Percentiles rank a stretch among this genome's conserved stretches.
These are phyloP conservation scores for Mucor velutinosus DNA, from an alignment of 371 early-diverging fungal species.

Conservation along the genomic window DNA sequence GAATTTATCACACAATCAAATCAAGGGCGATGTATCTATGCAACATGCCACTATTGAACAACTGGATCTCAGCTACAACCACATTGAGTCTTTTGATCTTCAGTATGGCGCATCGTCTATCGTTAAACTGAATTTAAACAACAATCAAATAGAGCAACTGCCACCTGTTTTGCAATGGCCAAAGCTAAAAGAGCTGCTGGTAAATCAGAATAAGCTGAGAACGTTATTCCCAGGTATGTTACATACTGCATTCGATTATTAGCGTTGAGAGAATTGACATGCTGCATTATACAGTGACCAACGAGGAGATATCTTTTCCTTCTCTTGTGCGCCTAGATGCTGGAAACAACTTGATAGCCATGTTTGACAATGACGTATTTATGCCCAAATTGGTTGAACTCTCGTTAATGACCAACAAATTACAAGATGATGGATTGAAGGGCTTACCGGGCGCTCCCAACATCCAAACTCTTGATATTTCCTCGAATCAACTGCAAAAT, in stretches of 20 bases:
- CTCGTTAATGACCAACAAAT: conserved; percentile 51
- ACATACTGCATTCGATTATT: not conserved
- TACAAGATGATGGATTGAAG: conserved; percentile 24
- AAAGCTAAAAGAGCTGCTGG: conserved; percentile 53
- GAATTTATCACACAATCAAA: conserved; percentile 52
- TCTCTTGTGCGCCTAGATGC: conserved; percentile 60
- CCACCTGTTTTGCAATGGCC: conserved; percentile 43
- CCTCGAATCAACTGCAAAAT: conserved; percentile 59
- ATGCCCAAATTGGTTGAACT: conserved; percentile 64
- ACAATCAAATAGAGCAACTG: conserved; percentile 55
- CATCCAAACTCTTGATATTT: conserved; percentile 67
- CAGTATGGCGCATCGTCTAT: not conserved
- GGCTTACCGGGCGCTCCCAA: conserved; percentile 33
- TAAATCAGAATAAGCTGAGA: conserved; percentile 51
- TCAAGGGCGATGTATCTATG: conserved; percentile 35
- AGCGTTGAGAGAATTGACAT: not conserved
- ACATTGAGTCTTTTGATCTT: conserved; percentile 26
- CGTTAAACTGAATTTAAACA: conserved; percentile 52
- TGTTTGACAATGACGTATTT: conserved; percentile 19
- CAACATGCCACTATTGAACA: conserved; percentile 41
- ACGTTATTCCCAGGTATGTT: conserved; percentile 28
- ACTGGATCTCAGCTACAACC: conserved; percentile 70
- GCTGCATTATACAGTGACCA: not conserved
- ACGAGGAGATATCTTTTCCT: conserved; percentile 28
- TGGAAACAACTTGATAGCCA: conserved; percentile 47